Percentiles rank a stretch among this genome's conserved stretches.
Evolutionary conservation across 805 yeast genomes (phyloP).

Genomic region (Citeromyces matritensis): DNA sequence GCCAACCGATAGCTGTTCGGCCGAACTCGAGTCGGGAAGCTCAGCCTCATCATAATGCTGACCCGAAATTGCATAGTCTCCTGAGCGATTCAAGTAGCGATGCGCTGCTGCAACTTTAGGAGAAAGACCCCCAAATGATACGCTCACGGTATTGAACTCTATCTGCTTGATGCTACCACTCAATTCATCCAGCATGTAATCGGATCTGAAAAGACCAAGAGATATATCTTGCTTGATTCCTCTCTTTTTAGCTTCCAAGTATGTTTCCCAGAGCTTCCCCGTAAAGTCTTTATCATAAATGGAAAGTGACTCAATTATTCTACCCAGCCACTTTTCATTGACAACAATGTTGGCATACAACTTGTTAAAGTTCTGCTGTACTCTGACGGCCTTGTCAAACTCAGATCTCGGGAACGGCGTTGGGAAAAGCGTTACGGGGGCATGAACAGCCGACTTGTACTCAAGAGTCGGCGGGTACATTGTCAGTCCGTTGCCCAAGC

Average conservation of each 20-base stretch:
- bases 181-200: slow-evolving; percentile 54
- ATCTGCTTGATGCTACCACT: slow-evolving; percentile 68
- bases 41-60: slow-evolving; percentile 25
- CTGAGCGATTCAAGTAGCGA: slow-evolving; percentile 40
- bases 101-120: slow-evolving; percentile 70
- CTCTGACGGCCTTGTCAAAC: slow-evolving; percentile 48
- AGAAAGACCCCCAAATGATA: slow-evolving; percentile 87
- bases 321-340: slow-evolving; percentile 45
- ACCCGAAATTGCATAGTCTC: slow-evolving; percentile 31
- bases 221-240: slow-evolving; percentile 53
- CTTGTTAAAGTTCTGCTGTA: slow-evolving; percentile 58
- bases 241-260: slow-evolving; percentile 27
- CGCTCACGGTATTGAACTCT: slow-evolving; percentile 92
- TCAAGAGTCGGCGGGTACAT: slow-evolving; percentile 56
- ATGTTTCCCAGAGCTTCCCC: slow-evolving; percentile 54
- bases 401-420: slow-evolving; percentile 67
- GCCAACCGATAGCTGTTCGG: slow-evolving; percentile 46
- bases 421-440: slow-evolving; percentile 86
- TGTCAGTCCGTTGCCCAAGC: slow-evolving; percentile 65
- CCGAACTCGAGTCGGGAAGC: slow-evolving; percentile 53
- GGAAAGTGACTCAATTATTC: slow-evolving; percentile 38
- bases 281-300: slow-evolving; percentile 64
- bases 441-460: slow-evolving; percentile 31
- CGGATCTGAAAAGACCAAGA: slow-evolving; percentile 80
- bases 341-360: slow-evolving; percentile 57